phyloP scores from a whole-genome alignment of 176 grass and related monocot genomes.

The Aegilops bicornis region DNA sequence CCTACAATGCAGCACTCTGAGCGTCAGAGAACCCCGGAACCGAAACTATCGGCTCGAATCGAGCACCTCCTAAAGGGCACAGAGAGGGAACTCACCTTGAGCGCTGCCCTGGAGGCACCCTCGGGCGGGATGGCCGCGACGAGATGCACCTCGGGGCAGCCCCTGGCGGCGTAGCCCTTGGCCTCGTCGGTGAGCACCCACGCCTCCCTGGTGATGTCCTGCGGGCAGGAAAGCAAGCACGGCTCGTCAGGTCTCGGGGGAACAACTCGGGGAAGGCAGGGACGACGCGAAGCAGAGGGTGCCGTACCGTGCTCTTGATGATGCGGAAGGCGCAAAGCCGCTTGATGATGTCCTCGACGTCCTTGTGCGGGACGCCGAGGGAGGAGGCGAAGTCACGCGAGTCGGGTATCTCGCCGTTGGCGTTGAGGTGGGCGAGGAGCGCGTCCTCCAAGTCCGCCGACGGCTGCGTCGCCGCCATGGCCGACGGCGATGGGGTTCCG shows the following conservation, averaged over 20 bases:
- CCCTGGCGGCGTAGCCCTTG: constrained; percentile 54
- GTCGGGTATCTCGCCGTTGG: constrained; percentile 52
- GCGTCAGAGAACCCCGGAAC: constrained; percentile 14
- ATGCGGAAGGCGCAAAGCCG: constrained; percentile 80
- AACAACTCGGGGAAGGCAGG: background rate
- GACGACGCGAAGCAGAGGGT: background rate
- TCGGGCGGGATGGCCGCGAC: constrained; percentile 60
- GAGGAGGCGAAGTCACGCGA: constrained; percentile 69
- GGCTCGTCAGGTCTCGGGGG: background rate
- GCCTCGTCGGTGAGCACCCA: constrained; percentile 81
- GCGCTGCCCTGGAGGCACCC: constrained; percentile 53
- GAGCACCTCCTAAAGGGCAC: background rate
- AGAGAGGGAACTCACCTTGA: constrained; percentile 57
- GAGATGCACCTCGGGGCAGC: constrained; percentile 72
- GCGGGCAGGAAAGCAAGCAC: background rate
- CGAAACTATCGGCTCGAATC: background rate
- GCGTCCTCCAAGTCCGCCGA: constrained; percentile 53
- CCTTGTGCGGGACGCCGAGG: constrained; percentile 57
- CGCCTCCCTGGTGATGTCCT: constrained; percentile 75
- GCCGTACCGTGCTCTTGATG: constrained; percentile 42
- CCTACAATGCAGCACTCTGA: constrained; percentile 32
- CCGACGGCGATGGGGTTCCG: background rate
- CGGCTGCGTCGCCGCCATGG: constrained; percentile 22
- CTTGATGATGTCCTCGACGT: constrained; percentile 85
- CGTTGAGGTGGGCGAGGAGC: constrained; percentile 67